A percentile compares a stretch with the other conserved stretches of the same genome.
These are phyloP conservation scores for Pochonia chlamydosporia DNA, from an alignment of 2,329 filamentous ascomycete species.

Conservation along the genomic window DNA sequence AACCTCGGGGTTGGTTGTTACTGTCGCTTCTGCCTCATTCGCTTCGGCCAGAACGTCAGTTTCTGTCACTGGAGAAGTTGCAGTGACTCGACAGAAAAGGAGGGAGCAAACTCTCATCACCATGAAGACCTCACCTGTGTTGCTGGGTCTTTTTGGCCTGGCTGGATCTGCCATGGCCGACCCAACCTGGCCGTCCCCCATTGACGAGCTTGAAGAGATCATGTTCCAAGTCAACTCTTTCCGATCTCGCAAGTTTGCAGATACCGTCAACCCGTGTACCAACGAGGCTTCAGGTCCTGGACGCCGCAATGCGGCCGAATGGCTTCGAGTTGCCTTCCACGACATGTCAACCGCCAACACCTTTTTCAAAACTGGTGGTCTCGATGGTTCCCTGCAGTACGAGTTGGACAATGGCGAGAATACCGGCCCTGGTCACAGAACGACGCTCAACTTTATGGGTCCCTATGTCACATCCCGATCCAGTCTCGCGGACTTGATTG, in stretches of 20 bases:
- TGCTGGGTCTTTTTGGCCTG: conserved; percentile 32
- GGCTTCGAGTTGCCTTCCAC: conserved; percentile 56
- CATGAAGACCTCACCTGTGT: conserved; percentile 16
- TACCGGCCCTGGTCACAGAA: conserved; percentile 47
- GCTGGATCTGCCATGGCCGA: conserved; percentile 32
- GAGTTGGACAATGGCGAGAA: conserved; percentile 52
- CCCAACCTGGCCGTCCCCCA: conserved; percentile 54
- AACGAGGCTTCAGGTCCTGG: conserved; percentile 47
- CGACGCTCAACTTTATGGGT: conserved; percentile 48
- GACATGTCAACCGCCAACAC: conserved; percentile 53
- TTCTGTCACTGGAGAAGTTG: background rate
- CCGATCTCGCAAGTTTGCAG: conserved; percentile 48
- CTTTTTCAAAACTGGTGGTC: conserved; percentile 41
- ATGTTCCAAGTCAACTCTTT: conserved; percentile 54
- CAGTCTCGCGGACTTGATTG: conserved; percentile 52
- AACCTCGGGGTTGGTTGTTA: background rate
- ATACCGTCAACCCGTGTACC: conserved; percentile 50
- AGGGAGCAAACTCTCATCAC: background rate
- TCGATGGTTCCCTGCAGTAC: conserved; percentile 56
- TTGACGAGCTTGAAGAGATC: conserved; percentile 59
- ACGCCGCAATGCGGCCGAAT: conserved; percentile 54
- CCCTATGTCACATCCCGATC: conserved; percentile 45
- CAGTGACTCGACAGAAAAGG: no score
- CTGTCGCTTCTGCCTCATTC: background rate
- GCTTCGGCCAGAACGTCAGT: background rate